These are phyloP conservation scores for Metschnikowia corniflorae DNA, from an alignment of 805 yeast species.

Conservation along the genomic window DNA sequence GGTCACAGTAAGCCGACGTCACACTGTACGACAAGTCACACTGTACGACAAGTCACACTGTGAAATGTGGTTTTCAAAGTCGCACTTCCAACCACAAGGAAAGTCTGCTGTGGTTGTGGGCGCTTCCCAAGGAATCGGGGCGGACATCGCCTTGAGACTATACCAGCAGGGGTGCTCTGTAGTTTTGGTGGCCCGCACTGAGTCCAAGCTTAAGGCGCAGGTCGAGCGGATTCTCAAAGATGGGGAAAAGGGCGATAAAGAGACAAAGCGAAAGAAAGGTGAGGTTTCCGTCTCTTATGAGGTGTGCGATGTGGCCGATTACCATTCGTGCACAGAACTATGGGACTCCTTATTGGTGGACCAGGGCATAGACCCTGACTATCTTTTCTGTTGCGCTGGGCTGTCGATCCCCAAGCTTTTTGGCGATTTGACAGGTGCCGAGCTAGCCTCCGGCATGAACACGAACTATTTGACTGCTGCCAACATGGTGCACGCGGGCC, in stretches of 20 bases:
- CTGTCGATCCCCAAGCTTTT: conserved; percentile 77
- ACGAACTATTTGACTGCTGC: conserved; percentile 73
- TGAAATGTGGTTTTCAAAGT: conserved; percentile 24
- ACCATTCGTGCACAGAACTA: conserved; percentile 45
- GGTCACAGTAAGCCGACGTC: no score
- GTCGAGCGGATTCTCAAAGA: conserved; percentile 35
- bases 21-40: no score
- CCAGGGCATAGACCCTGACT: conserved; percentile 54
- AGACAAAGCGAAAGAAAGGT: neutral
- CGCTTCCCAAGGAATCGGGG: conserved; percentile 92
- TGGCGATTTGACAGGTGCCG: conserved; percentile 56
- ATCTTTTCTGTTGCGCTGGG: conserved; percentile 85
- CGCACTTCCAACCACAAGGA: conserved; percentile 36
- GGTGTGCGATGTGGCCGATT: conserved; percentile 63
- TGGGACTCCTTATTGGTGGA: conserved; percentile 31
- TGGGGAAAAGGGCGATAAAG: neutral
- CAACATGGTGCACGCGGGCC: conserved; percentile 63
- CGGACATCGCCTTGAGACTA: conserved; percentile 62
- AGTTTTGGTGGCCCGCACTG: conserved; percentile 74
- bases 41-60: no score
- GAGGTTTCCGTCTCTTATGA: conserved; percentile 29
- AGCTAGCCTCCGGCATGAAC: conserved; percentile 58
- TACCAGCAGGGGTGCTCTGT: conserved; percentile 58
- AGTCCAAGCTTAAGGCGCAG: conserved; percentile 49
- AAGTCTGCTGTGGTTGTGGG: conserved; percentile 78